A percentile compares a stretch with the other conserved stretches of the same genome.
These are phyloP conservation scores for Dacryopinax spathularia DNA, from an alignment of 768 basidiomycete genomes.

Conservation along the genomic window DNA sequence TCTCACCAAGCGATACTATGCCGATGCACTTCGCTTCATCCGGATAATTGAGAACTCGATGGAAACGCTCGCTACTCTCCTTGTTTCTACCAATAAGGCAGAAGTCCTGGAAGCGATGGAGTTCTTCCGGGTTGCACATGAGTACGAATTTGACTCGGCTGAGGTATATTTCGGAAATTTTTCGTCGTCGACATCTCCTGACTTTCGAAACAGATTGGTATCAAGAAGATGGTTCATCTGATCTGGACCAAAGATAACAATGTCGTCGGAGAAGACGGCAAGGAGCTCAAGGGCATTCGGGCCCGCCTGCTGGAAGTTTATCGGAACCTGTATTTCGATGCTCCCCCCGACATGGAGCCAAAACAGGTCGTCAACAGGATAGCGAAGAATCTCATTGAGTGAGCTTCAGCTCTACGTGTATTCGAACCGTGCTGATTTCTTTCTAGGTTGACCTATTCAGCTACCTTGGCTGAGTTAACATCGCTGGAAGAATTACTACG, in stretches of 20 bases:
- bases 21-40: constrained; percentile 77
- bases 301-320: constrained; percentile 83
- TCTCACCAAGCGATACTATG: constrained; percentile 71
- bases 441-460: constrained; percentile 70
- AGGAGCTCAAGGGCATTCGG: constrained; percentile 76
- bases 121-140: constrained; percentile 71
- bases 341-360: constrained; percentile 52
- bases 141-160: constrained; percentile 66
- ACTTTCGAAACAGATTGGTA: constrained; percentile 44
- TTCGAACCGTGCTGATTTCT: background rate
- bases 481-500: constrained; percentile 94
- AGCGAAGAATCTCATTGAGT: constrained; percentile 96
- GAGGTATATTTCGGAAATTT: constrained; percentile 35
- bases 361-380: constrained; percentile 85
- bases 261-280: constrained; percentile 56
- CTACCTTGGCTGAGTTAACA: constrained; percentile 87
- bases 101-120: constrained; percentile 38
- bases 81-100: constrained; percentile 54
- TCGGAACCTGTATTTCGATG: constrained; percentile 74
- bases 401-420: constrained; percentile 17
- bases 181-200: constrained; percentile 2
- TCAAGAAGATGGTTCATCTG: constrained; percentile 92
- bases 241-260: constrained; percentile 94
- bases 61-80: constrained; percentile 55
- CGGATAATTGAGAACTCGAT: constrained; percentile 50